phyloP scores from a whole-genome alignment of 108 stramenopile genomes.

The Mediolabrus comicus region DNA sequence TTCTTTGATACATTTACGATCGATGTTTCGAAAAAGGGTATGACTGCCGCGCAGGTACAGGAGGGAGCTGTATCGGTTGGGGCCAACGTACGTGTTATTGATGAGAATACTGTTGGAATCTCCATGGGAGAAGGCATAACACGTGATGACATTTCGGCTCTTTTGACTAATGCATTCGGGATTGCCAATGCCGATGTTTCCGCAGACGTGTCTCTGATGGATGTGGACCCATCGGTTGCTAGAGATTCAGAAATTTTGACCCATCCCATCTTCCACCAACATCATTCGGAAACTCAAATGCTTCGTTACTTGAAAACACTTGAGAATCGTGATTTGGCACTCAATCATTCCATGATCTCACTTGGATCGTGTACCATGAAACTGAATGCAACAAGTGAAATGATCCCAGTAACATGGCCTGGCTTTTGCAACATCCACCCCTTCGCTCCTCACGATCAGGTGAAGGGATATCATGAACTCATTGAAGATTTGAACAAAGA shows the following conservation, averaged over 20 bases:
- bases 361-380: constrained; percentile 99
- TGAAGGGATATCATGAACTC: constrained; percentile 90
- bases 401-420: constrained; percentile 99
- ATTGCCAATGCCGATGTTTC: constrained; percentile 64
- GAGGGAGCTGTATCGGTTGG: constrained; percentile 78
- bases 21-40: constrained; percentile 69
- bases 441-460: constrained; percentile 96
- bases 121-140: constrained; percentile 95
- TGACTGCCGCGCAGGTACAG: constrained; percentile 73
- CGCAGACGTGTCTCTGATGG: constrained; percentile 71
- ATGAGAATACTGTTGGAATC: constrained; percentile 84
- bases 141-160: constrained; percentile 66
- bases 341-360: constrained; percentile 99
- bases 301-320: constrained; percentile 96
- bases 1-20: constrained; percentile 98
- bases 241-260: constrained; percentile 83
- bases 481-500: constrained; percentile 93
- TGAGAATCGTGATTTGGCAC: constrained; percentile 95
- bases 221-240: constrained; percentile 59
- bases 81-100: constrained; percentile 92
- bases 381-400: constrained; percentile 97
- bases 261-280: constrained; percentile 95
- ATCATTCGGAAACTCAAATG: constrained; percentile 98
- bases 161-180: constrained; percentile 79
- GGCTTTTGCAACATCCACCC: constrained; percentile 97